phyloP scores from a whole-genome alignment of 1,284 basidiomycete species.

The Tylopilus orsonianus region DNA sequence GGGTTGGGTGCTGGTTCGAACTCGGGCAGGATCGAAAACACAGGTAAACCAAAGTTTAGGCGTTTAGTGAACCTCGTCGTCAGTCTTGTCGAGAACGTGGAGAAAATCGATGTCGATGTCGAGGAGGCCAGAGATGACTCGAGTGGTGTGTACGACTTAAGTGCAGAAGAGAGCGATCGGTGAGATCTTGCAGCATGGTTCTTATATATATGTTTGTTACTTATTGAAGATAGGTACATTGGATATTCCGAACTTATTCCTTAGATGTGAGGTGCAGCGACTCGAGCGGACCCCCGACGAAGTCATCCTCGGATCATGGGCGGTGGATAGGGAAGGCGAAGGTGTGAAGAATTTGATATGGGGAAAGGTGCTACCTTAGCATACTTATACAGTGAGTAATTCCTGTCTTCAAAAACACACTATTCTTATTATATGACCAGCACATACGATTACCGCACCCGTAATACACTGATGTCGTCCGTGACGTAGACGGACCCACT shows the following conservation, averaged over 20 bases:
- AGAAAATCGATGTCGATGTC: conserved; percentile 53
- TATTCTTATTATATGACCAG: conserved; percentile 5
- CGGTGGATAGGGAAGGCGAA: conserved; percentile 30
- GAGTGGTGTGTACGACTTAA: conserved; percentile 72
- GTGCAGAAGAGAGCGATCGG: conserved; percentile 46
- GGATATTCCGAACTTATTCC: conserved; percentile 78
- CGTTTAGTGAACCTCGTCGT: conserved; percentile 65
- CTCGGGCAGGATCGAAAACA: not conserved
- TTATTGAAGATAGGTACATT: conserved; percentile 56
- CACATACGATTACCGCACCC: not conserved
- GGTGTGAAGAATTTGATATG: conserved; percentile 24
- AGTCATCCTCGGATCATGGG: conserved; percentile 49
- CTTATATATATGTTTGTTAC: not conserved
- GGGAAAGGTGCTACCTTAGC: conserved; percentile 26
- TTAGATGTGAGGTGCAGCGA: conserved; percentile 75
- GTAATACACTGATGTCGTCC: not conserved
- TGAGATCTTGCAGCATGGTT: conserved; percentile 12
- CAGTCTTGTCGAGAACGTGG: conserved; percentile 57
- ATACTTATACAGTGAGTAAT: conserved; percentile 3
- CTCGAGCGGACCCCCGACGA: conserved; percentile 75
- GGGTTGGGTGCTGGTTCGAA: conserved; percentile 5
- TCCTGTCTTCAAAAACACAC: not conserved
- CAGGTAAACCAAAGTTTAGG: conserved; percentile 38
- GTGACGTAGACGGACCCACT: not conserved
- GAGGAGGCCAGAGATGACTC: conserved; percentile 64